Evolutionary conservation across 2,329 filamentous ascomycete species (phyloP).

Genomic region (Coniochaeta sp.): DNA sequence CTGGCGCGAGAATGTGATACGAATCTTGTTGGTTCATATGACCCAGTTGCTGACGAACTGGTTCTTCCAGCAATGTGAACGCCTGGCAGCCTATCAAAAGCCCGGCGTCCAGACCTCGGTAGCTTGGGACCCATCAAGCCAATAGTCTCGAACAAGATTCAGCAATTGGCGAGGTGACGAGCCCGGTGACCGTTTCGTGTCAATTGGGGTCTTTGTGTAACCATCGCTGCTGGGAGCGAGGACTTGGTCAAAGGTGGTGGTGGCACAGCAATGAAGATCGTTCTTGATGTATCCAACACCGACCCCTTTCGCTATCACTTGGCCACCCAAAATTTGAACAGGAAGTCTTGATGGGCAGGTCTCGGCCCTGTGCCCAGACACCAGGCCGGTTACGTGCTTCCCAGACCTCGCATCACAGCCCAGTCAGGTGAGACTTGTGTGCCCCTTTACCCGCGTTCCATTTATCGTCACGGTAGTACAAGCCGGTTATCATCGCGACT

Average conservation of each 20-base stretch:
- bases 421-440: neutral
- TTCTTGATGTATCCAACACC: neutral
- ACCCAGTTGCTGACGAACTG: neutral
- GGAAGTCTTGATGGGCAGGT: neutral
- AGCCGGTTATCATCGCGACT: neutral
- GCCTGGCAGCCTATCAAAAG: neutral
- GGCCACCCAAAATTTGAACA: neutral
- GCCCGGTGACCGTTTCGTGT: neutral
- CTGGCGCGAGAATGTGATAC: neutral
- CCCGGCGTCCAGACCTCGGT: neutral
- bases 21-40: neutral
- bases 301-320: neutral
- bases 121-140: neutral
- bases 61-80: neutral
- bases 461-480: neutral
- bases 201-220: neutral
- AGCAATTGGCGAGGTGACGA: neutral
- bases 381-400: neutral
- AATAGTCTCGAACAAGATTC: neutral
- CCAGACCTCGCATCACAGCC: neutral
- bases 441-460: neutral
- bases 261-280: neutral
- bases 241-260: neutral
- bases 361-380: neutral
- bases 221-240: neutral